Evolutionary conservation across 2,329 filamentous ascomycete genomes (phyloP).

Genomic region (Claviceps arundinis): DNA sequence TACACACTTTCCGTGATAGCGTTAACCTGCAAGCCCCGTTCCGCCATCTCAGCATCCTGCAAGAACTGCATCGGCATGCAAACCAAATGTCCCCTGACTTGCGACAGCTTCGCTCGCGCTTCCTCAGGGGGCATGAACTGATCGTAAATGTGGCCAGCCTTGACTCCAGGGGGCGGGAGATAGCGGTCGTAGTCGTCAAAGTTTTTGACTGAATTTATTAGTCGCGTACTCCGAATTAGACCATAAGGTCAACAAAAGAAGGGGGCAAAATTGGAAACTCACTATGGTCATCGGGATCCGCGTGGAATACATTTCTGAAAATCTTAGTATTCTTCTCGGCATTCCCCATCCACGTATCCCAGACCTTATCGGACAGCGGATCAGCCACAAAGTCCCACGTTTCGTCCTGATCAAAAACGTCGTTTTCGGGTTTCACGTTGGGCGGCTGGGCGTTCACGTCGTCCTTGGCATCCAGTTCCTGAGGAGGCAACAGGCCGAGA

Average conservation of each 20-base stretch:
- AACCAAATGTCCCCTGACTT: slow-evolving; percentile 78
- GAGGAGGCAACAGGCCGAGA: slow-evolving; percentile 64
- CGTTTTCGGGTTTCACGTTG: slow-evolving; percentile 49
- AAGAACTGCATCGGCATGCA: slow-evolving; percentile 93
- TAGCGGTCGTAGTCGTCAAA: slow-evolving; percentile 86
- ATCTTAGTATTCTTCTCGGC: slow-evolving; percentile 60
- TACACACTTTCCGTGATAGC: slow-evolving; percentile 77
- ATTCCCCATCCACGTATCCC: slow-evolving; percentile 53
- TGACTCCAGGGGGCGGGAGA: slow-evolving; percentile 54
- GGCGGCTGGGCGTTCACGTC: slow-evolving; percentile 67
- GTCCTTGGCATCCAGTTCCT: slow-evolving; percentile 51
- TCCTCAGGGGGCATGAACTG: slow-evolving; percentile 60
- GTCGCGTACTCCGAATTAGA: no score
- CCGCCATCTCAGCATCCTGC: slow-evolving; percentile 75
- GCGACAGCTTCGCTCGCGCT: slow-evolving; percentile 60
- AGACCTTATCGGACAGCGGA: slow-evolving; percentile 53
- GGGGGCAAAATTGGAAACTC: background rate
- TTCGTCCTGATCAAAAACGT: slow-evolving; percentile 46
- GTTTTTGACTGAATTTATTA: slow-evolving; percentile 48
- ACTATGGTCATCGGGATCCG: slow-evolving; percentile 80
- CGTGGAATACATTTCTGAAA: slow-evolving; percentile 71
- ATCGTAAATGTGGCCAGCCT: slow-evolving; percentile 79
- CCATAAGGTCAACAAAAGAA: no score
- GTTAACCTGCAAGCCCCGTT: slow-evolving; percentile 78
- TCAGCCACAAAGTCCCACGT: slow-evolving; percentile 55